Base-by-base conservation (phyloP, 139 green algal species). In the Nannochloris sp. region DNA sequence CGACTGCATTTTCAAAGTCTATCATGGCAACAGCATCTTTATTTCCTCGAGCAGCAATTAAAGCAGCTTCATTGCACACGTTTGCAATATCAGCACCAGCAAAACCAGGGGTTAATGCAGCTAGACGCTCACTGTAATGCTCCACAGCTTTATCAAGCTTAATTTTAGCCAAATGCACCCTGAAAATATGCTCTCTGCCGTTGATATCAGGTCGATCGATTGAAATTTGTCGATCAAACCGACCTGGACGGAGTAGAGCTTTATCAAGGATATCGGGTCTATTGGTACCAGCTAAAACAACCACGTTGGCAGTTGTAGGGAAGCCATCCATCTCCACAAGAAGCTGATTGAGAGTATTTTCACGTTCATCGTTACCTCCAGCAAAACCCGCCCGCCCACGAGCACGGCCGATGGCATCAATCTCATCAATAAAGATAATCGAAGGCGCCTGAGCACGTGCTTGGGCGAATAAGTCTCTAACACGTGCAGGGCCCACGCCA, bases 321-420 rank as follows among this genome's bases (percentile, higher is more conserved):
- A 93, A 93, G 32, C 83, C 86, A 67, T 94, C 88, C 89, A 96
- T 93, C 81, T 93, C 91, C 25, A 96, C 91, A 59, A 97, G 84
- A 73, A 99, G 84, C 84, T 99, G 95, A 73, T 99, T 99, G 8
- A 99, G 81, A 7, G 95, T 99, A 81, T 95, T 97, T 76, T 99
- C 95, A 9, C 95, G 79, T 85, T 99, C 95, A 70, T 98, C 95
- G 42, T 97, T 95, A 37, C 91, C 92, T 32, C 93, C 92, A 32
- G 87, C 87, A 68, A 88, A 87, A 9, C 87, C 87, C 29, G 76
- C 79, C 23, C 80, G 75, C 0, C 82, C 88, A 6, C 87, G 73
- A 6, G 87, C 82, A 1, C 87, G 76, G 0, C 92, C 92, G 15
- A 96, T 95, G 31, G 93, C 89, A 75, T 95, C 92, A 61, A 93